A percentile compares a stretch with the other conserved stretches of the same genome.
Conservation (phyloP, 495 filamentous ascomycete genomes). For the Neurospora hispaniola region DNA sequence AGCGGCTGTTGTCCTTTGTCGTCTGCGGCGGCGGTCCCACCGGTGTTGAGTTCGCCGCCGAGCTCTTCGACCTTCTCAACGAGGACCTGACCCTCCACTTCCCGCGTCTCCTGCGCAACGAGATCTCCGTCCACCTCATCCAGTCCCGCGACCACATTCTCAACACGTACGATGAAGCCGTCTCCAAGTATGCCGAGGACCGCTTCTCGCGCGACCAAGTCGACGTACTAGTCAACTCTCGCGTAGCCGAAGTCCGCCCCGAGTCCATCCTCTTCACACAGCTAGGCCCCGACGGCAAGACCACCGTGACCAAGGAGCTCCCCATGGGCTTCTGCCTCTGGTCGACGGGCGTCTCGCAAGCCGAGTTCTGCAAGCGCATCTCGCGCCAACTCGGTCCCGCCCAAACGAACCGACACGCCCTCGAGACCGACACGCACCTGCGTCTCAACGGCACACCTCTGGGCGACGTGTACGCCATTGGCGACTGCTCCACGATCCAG, state of each 20-base stretch:
- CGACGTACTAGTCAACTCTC: conserved; percentile 79
- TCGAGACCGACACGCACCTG: conserved; percentile 93
- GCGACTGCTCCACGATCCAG: conserved; percentile 94
- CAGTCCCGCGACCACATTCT: conserved; percentile 90
- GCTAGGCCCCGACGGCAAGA: conserved; percentile 55
- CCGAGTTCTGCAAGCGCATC: conserved; percentile 63
- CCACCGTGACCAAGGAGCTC: conserved; percentile 71
- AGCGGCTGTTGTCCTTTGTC: conserved; percentile 84
- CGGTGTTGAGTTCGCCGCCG: conserved; percentile 94
- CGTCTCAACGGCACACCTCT: conserved; percentile 84
- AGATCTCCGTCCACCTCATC: conserved; percentile 95
- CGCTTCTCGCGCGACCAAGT: conserved; percentile 86
- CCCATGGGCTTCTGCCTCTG: conserved; percentile 96
- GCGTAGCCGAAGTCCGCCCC: conserved; percentile 76
- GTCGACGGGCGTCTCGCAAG: conserved; percentile 94
- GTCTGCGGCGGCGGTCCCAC: conserved; percentile 92
- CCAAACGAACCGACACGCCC: conserved; percentile 81
- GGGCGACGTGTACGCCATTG: conserved; percentile 93
- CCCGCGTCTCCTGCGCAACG: conserved; percentile 82
- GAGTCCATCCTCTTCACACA: conserved; percentile 87
- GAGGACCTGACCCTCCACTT: conserved; percentile 81
- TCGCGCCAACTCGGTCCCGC: conserved; percentile 56
- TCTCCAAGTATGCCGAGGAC: conserved; percentile 85
- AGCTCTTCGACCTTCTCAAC: conserved; percentile 91
- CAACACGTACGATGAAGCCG: conserved; percentile 94